Percentiles rank a stretch among this genome's conserved stretches.
These are phyloP conservation scores for Heterotrichella gracilis DNA, from an alignment of 352 stramenopile genomes.

Conservation along the genomic window DNA sequence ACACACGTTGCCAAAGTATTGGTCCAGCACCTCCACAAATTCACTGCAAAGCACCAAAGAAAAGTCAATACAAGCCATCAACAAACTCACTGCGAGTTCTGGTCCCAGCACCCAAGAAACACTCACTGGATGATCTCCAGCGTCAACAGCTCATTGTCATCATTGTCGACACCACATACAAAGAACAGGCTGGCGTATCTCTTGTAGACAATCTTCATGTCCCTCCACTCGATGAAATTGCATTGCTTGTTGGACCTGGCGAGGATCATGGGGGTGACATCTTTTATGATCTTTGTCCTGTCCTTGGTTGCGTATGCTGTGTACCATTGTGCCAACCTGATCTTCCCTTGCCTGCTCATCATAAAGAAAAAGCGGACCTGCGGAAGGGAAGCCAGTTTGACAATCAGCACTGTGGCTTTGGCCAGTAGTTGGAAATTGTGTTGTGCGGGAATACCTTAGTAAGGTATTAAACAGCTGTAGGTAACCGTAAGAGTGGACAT, in stretches of 20 bases:
- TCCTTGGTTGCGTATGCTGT: slow-evolving; percentile 34
- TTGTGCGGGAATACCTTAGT: no score
- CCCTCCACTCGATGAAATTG: slow-evolving; percentile 58
- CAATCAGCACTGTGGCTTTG: no score
- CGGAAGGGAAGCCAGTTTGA: no score
- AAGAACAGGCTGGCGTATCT: slow-evolving; percentile 93
- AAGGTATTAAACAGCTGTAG: no score
- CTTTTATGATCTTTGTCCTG: slow-evolving; percentile 36
- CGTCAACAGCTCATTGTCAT: no score
- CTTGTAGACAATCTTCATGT: slow-evolving; percentile 94
- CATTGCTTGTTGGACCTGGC: slow-evolving; percentile 48
- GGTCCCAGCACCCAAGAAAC: slow-evolving; percentile 81
- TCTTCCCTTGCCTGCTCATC: slow-evolving; percentile 92
- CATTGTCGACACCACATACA: slow-evolving; percentile 45
- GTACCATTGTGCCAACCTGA: slow-evolving; percentile 90
- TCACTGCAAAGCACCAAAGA: no score
- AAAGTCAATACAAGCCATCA: no score
- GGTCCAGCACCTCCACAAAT: slow-evolving; percentile 86
- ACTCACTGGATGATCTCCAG: slow-evolving; percentile 91
- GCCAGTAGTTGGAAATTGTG: no score
- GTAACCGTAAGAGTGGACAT: no score
- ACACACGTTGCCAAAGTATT: slow-evolving; percentile 91
- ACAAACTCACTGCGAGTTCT: no score
- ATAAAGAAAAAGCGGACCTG: slow-evolving; percentile 90
- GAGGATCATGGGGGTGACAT: slow-evolving; percentile 52